phyloP scores from a whole-genome alignment of 768 basidiomycete genomes.

The Boletus bicolor region DNA sequence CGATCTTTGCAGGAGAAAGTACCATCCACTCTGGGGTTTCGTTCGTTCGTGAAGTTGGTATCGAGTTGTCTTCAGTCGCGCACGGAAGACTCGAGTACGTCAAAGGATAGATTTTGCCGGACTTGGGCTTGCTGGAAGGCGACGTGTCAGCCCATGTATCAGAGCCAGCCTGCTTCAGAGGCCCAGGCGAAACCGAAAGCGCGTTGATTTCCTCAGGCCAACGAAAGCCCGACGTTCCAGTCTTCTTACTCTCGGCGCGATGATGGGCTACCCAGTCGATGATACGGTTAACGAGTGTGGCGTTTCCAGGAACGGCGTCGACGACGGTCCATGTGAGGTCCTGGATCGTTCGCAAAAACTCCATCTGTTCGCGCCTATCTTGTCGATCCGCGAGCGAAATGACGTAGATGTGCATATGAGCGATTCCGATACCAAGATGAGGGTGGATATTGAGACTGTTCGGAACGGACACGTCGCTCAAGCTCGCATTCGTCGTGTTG shows the following conservation, averaged over 20 bases:
- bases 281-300: constrained; percentile 40
- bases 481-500: neutral
- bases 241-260: neutral
- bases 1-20: constrained; percentile 58
- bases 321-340: constrained; percentile 52
- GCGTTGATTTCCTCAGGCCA: constrained; percentile 42
- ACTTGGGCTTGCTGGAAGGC: neutral
- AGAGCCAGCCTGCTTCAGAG: constrained; percentile 17
- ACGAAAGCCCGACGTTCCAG: constrained; percentile 18
- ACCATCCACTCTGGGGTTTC: constrained; percentile 44
- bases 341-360: constrained; percentile 44
- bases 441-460: neutral
- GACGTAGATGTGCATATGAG: constrained; percentile 46
- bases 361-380: constrained; percentile 60
- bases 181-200: constrained; percentile 12
- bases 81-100: constrained; percentile 35
- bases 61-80: constrained; percentile 40
- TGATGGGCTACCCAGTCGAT: constrained; percentile 38
- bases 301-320: constrained; percentile 44
- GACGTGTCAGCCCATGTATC: constrained; percentile 18
- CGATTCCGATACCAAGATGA: constrained; percentile 33
- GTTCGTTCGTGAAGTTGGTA: constrained; percentile 33
- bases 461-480: neutral
- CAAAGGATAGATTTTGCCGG: neutral
- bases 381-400: constrained; percentile 55